A percentile compares a stretch with the other conserved stretches of the same genome.
Conservation (phyloP, 1,284 basidiomycete genomes). For the Fistulinella staudtii region DNA sequence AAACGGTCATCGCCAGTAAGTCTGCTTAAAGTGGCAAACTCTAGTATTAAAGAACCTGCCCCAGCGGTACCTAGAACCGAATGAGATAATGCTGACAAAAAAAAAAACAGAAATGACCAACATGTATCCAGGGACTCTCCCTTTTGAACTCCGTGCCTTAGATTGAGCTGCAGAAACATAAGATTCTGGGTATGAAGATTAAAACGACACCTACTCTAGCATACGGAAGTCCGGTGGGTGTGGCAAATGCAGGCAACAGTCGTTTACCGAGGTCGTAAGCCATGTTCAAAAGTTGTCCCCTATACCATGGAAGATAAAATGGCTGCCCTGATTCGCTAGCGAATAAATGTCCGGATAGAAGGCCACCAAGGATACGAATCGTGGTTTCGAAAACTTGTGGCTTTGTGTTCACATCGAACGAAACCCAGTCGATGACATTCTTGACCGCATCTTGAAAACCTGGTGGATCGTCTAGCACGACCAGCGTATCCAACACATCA, state of each 20-base stretch:
- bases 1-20: slow-evolving; percentile 84
- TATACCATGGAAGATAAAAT: slow-evolving; percentile 76
- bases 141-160: slow-evolving; percentile 63
- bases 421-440: slow-evolving; percentile 72
- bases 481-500: slow-evolving; percentile 78
- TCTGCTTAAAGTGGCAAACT: slow-evolving; percentile 88
- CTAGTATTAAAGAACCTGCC: slow-evolving; percentile 86
- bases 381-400: slow-evolving; percentile 92
- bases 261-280: slow-evolving; percentile 84
- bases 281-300: slow-evolving; percentile 68
- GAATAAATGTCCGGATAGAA: slow-evolving; percentile 84
- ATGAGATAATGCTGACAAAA: slow-evolving; percentile 11
- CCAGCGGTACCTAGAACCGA: slow-evolving; percentile 72
- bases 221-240: slow-evolving; percentile 85
- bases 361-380: slow-evolving; percentile 84
- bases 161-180: slow-evolving; percentile 54
- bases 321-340: slow-evolving; percentile 60
- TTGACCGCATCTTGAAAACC: slow-evolving; percentile 76
- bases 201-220: slow-evolving; percentile 59
- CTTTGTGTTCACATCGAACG: slow-evolving; percentile 84
- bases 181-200: background rate
- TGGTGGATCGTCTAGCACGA: slow-evolving; percentile 67
- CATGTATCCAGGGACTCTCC: slow-evolving; percentile 79
- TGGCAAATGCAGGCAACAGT: slow-evolving; percentile 83
- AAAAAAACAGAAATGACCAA: slow-evolving; percentile 36